Evolutionary conservation across 768 basidiomycete genomes (phyloP).

Genomic region (Agaricus subrufescens): DNA sequence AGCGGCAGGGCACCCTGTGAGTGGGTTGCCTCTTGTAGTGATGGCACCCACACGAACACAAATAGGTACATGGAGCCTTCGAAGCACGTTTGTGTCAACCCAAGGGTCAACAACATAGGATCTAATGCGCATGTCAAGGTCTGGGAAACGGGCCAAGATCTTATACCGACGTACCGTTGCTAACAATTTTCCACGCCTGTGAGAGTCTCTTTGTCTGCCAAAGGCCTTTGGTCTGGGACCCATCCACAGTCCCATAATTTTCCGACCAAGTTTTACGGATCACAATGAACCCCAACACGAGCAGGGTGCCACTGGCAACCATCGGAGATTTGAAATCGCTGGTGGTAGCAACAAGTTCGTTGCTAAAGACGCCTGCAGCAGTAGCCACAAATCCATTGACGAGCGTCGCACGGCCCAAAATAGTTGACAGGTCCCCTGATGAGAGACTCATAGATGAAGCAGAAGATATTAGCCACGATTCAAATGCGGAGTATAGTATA

Average conservation of each 20-base stretch:
- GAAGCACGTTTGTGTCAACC: conserved; percentile 75
- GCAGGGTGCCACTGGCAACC: conserved; percentile 52
- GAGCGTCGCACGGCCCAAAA: conserved; percentile 71
- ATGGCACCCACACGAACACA: conserved; percentile 80
- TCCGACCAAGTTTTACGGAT: conserved; percentile 61
- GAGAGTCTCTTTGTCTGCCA: conserved; percentile 51
- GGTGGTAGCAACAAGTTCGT: conserved; percentile 53
- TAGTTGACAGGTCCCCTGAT: conserved; percentile 55
- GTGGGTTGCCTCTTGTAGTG: conserved; percentile 57
- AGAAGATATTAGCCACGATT: conserved; percentile 72
- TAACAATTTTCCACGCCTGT: conserved; percentile 55
- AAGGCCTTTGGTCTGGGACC: conserved; percentile 27
- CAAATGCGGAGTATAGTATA: conserved; percentile 72
- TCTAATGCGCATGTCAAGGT: conserved; percentile 31
- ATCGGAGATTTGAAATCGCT: conserved; percentile 60
- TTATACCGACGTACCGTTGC: conserved; percentile 30
- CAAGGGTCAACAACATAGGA: conserved; percentile 55
- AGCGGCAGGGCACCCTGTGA: conserved; percentile 48
- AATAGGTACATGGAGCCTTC: conserved; percentile 86
- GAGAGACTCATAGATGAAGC: conserved; percentile 47
- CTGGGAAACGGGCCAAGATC: neutral
- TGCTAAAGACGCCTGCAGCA: conserved; percentile 59
- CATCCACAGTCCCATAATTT: conserved; percentile 56
- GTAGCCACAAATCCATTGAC: conserved; percentile 73
- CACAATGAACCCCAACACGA: conserved; percentile 49